Conservation (phyloP, 2,329 filamentous ascomycete genomes). For the Sporothrix inflata region DNA sequence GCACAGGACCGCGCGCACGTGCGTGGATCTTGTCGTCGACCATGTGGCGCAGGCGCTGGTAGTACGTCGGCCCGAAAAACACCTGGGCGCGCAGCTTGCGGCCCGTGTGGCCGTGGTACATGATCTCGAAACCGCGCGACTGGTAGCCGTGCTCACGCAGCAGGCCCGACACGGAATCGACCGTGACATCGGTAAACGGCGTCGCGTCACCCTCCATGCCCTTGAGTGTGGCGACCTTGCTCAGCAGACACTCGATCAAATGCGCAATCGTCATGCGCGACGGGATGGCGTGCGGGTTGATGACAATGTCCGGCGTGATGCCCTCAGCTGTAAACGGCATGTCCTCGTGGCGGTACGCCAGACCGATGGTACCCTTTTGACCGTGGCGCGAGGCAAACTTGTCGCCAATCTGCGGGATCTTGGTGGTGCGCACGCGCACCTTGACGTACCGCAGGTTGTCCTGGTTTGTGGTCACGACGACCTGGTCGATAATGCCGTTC, state of each 20-base stretch:
- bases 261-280: slow-evolving; percentile 99
- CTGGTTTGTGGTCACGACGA: slow-evolving; percentile 90
- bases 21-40: slow-evolving; percentile 99
- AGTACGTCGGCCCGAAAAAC: slow-evolving; percentile 97
- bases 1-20: slow-evolving; percentile 92
- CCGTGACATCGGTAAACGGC: slow-evolving; percentile 96
- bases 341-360: slow-evolving; percentile 95
- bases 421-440: slow-evolving; percentile 94
- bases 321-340: slow-evolving; percentile 97
- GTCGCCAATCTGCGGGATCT: slow-evolving; percentile 97
- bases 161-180: slow-evolving; percentile 86
- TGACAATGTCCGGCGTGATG: slow-evolving; percentile 92
- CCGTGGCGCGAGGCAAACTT: slow-evolving; percentile 99
- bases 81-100: slow-evolving; percentile 91
- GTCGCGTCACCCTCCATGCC: slow-evolving; percentile 97
- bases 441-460: slow-evolving; percentile 97
- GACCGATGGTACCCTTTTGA: slow-evolving; percentile 98
- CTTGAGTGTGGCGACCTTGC: slow-evolving; percentile 90
- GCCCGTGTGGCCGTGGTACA: slow-evolving; percentile 98
- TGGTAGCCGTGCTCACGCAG: slow-evolving; percentile 92
- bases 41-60: slow-evolving; percentile 98
- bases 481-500: slow-evolving; percentile 93
- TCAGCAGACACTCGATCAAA: slow-evolving; percentile 97
- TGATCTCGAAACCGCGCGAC: slow-evolving; percentile 93
- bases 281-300: slow-evolving; percentile 98